Evolutionary conservation across 305 asterid species (phyloP).

Genomic region (Salvia sclarea): DNA sequence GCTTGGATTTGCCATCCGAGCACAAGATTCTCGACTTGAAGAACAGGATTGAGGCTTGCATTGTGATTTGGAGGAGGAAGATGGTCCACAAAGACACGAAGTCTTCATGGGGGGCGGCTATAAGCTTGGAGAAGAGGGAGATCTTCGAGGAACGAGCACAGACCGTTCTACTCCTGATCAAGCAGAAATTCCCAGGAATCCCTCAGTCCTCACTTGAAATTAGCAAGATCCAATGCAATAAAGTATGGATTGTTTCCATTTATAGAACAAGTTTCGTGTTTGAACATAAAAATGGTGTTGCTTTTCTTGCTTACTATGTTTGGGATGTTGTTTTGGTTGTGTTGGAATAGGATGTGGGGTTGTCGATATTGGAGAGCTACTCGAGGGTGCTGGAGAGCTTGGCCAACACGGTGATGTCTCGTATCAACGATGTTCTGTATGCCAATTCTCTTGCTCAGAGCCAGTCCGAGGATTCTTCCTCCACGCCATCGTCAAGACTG

Average conservation of each 20-base stretch:
- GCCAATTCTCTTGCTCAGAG: conserved; percentile 56
- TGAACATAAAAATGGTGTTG: not conserved
- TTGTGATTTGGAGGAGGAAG: conserved; percentile 87
- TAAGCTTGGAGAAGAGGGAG: conserved; percentile 85
- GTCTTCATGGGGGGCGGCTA: conserved; percentile 67
- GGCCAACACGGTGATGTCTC: conserved; percentile 79
- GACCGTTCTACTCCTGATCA: conserved; percentile 67
- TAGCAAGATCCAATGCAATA: conserved; percentile 76
- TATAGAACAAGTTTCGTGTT: not conserved
- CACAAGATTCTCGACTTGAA: conserved; percentile 82
- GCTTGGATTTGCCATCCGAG: conserved; percentile 75
- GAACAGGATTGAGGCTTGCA: conserved; percentile 87
- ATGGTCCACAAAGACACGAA: conserved; percentile 70
- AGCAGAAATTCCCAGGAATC: conserved; percentile 73
- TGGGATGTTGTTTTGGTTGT: not conserved
- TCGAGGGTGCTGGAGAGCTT: conserved; percentile 84
- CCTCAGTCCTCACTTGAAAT: conserved; percentile 91
- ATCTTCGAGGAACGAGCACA: conserved; percentile 87
- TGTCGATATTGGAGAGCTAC: conserved; percentile 80
- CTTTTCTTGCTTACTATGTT: not conserved
- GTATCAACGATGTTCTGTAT: conserved; percentile 72
- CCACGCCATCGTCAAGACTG: conserved; percentile 43
- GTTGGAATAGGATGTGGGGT: conserved; percentile 71
- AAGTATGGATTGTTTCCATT: conserved; percentile 34
- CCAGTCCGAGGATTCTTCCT: conserved; percentile 33